Base-by-base conservation (phyloP, 2,329 filamentous ascomycete species). In the Metarhizium guizhouense region DNA sequence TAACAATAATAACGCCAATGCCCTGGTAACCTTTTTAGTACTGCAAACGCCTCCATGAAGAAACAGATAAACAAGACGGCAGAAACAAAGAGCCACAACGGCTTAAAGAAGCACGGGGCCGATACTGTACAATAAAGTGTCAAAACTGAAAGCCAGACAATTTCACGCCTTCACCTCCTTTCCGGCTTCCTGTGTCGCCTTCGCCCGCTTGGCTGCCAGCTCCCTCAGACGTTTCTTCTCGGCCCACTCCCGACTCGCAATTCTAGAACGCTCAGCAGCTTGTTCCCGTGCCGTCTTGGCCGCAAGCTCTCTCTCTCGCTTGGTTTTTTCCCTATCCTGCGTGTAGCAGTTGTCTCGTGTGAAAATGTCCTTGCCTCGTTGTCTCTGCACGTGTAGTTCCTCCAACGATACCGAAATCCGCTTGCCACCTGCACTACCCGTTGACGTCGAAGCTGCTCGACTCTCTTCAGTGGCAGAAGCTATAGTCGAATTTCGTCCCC, bases 231-330 rank as follows among this genome's bases (percentile, higher is more conserved):
- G 73, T 64, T 80, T 78, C 68, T 78, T 83, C 64, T 84, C 81
- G 11, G 82, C 82, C 82, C 83, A 85, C 61, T 84, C 79, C 38
- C 82, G 76, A 60, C 81, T 81, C 57, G 79, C 75, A 64, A 76
- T 73, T 54, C 83, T 76, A 54, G 81, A 82, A 62, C 79, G 75
- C 67, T 86, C 82, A 10, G 83, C 82, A 29, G 83, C 83, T 62
- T 83, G 74, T 61, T 83, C 77, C 48, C 83, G 74, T 7, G 82
- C 82, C 54, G 72, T 63, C 62, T 77, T 81, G 14, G 82, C 77
- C 42, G 74, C 72, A 51, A 70, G 67, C 61, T 85, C 82, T 38
- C 81, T 76, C 58, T 81, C 78, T 8, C 72, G 73, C 61, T 72
- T 78, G 65, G 83, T 82, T 10, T 73, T 74, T 59, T 81, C 76